Base-by-base conservation (phyloP, 2,329 filamentous ascomycete genomes). In the Paraphoma sp. region DNA sequence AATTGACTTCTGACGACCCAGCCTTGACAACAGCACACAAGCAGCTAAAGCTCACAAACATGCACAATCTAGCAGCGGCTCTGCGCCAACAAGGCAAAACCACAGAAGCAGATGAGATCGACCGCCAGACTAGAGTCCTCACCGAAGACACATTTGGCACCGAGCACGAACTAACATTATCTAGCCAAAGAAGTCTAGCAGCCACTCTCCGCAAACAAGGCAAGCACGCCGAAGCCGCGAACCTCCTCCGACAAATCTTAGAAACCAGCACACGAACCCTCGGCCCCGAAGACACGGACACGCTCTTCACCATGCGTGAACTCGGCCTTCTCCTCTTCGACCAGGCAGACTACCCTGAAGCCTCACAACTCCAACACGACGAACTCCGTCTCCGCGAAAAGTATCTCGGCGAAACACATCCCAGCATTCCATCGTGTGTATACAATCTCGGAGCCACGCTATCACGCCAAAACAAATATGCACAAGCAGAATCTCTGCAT, bases 201-300 rank as follows among this genome's bases (percentile, higher is more conserved):
- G 3, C 6, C 9, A 36, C 9, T 7, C 33, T 36, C 3, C 33
- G 33, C 33, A 36, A 36, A 36, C 3, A 36, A 36, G 33, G 33
- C 9, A 10, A 36, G 10, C 14, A 36, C 33, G 33, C 33, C 33
- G 33, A 36, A 10, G 33, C 33, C 6, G 43, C 23, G 23, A 53
- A 40, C 6, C n/a, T 48, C 23, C 33, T 33, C 17, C 28, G 30
- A 14, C 9, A 36, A 38, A 38, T 14, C 6, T n/a, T 48, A 36
- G 30, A 28, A 6, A 30, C 44, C 6, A n/a, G 44, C 16, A 44
- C 3, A n/a, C 36, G 6, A 33, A 12, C 43, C 17, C 38, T 54
- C 12, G 56, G 56, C 31, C 36, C 44, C 28, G 40, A 54, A 16
- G 48, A 63, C 46, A 42, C 60, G 6, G 68, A 41, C 23, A 51